A percentile compares a stretch with the other conserved stretches of the same genome.
phyloP scores from a whole-genome alignment of 2,329 filamentous ascomycete species.

The Colletotrichum siamense region DNA sequence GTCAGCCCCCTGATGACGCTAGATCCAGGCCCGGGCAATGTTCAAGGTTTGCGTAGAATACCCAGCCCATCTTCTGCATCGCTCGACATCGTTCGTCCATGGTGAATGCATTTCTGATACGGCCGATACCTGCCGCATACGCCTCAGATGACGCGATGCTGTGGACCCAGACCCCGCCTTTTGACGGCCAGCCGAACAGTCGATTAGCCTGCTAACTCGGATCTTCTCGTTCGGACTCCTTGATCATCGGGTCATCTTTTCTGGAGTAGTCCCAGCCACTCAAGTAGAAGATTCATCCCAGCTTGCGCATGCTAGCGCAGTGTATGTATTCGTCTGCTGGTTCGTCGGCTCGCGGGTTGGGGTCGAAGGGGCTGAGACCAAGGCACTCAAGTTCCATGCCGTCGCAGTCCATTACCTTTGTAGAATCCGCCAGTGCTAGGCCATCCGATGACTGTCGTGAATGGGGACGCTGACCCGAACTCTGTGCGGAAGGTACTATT shows the following conservation, averaged over 20 bases:
- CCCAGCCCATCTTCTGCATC: too few species aligned
- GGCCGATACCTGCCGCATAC: too few species aligned
- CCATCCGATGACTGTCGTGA: too few species aligned
- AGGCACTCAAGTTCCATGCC: not conserved
- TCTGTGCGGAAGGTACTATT: too few species aligned
- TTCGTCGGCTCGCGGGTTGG: not conserved
- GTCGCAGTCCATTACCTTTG: not conserved
- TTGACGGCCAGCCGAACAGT: not conserved
- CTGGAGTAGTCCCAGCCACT: not conserved
- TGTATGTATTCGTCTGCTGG: accelerated
- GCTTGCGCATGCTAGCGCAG: accelerated
- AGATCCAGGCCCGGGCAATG: too few species aligned
- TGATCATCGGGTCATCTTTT: not conserved
- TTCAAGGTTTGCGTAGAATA: too few species aligned
- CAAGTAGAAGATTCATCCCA: not conserved
- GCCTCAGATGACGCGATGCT: too few species aligned
- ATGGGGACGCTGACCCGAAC: too few species aligned
- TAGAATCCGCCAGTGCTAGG: not conserved
- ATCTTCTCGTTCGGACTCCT: not conserved
- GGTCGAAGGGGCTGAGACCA: accelerated
- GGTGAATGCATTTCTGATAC: too few species aligned
- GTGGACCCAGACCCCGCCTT: too few species aligned
- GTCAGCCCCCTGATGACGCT: not conserved
- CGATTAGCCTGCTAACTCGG: not conserved
- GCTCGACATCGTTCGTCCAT: too few species aligned